Evolutionary conservation across 2,329 filamentous ascomycete species (phyloP).

Genomic region (Gnomoniopsis smithogilvyi): DNA sequence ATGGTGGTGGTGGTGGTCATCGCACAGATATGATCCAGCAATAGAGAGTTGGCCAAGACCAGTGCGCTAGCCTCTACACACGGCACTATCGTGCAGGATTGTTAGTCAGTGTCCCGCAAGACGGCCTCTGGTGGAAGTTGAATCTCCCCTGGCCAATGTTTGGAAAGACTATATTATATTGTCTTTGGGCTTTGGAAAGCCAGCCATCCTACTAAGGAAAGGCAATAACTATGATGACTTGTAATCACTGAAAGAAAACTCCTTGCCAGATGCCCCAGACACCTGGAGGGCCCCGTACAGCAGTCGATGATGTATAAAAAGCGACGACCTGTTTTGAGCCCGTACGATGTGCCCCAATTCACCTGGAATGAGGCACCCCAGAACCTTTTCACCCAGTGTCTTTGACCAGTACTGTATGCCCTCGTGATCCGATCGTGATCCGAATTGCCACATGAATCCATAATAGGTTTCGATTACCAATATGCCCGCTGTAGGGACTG

Average conservation of each 20-base stretch:
- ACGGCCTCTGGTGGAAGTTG: no score
- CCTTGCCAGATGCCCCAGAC: neutral
- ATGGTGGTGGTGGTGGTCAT: neutral
- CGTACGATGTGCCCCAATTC: slow-evolving; percentile 1
- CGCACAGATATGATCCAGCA: neutral
- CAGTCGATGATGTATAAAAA: neutral
- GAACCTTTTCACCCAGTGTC: neutral
- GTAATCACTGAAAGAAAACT: neutral
- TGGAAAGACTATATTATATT: no score
- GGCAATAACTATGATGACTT: neutral
- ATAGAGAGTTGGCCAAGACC: no score
- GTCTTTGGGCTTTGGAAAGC: neutral
- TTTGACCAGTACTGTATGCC: neutral
- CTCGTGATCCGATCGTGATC: neutral
- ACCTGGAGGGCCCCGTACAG: neutral
- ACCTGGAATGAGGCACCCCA: slow-evolving; percentile 9
- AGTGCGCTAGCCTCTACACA: neutral
- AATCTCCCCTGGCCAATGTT: no score
- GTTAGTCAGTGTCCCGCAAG: no score
- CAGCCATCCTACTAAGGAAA: neutral
- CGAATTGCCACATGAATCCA: neutral
- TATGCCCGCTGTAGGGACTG: neutral
- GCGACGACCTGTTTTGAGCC: neutral
- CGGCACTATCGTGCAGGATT: no score
- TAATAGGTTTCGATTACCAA: neutral